Evolutionary conservation across 176 grass and related monocot species (phyloP).

Genomic region (Tuctoria greenei): DNA sequence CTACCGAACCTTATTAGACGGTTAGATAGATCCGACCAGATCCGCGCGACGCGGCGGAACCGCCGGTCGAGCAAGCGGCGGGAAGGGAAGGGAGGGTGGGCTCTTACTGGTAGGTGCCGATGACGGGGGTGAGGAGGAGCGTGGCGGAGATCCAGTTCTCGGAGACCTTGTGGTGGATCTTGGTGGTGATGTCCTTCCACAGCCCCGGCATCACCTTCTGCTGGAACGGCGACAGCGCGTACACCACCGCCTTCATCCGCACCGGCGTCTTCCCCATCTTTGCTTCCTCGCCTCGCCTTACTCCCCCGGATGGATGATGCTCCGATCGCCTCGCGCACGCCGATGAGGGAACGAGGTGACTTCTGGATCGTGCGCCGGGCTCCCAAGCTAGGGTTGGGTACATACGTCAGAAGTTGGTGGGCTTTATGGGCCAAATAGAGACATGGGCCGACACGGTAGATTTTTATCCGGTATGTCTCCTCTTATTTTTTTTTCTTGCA

Average conservation of each 20-base stretch:
- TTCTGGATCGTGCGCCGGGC: conserved; percentile 17
- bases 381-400: conserved; percentile 25
- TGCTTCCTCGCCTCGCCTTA: background rate
- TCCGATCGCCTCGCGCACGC: conserved; percentile 34
- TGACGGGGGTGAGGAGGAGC: conserved; percentile 66
- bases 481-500: no score
- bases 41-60: background rate
- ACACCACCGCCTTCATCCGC: conserved; percentile 96
- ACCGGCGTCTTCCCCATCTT: conserved; percentile 89
- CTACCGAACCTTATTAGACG: background rate
- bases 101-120: conserved; percentile 87
- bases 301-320: background rate
- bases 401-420: background rate
- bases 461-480: no score
- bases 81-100: background rate
- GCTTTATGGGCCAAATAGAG: background rate
- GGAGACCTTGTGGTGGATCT: conserved; percentile 98
- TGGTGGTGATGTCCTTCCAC: conserved; percentile 96
- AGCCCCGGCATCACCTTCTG: conserved; percentile 98
- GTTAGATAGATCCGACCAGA: conserved; percentile 29
- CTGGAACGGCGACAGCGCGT: conserved; percentile 95
- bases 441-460: background rate
- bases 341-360: background rate
- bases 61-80: background rate
- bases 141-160: conserved; percentile 98